phyloP scores from a whole-genome alignment of 2,329 filamentous ascomycete genomes.

The Colletotrichum noveboracense region DNA sequence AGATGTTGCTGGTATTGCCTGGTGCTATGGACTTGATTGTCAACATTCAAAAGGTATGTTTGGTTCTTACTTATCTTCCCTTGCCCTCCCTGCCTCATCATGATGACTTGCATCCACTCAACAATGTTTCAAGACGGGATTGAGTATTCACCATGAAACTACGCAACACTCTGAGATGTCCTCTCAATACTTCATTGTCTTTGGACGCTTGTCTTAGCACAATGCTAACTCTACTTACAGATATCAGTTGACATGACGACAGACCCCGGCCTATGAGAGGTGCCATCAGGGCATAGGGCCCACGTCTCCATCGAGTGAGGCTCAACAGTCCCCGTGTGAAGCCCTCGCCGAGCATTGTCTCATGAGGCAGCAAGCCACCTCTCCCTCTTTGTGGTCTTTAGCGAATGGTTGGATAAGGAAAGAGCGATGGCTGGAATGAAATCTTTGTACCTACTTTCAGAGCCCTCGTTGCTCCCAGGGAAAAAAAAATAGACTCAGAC shows the following conservation, averaged over 20 bases:
- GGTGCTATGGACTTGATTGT: background rate
- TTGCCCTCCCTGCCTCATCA: background rate
- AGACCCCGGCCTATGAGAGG: background rate
- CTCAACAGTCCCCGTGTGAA: background rate
- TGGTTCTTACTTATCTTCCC: background rate
- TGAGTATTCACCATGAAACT: conserved; percentile 38
- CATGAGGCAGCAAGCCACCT: background rate
- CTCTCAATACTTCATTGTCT: background rate
- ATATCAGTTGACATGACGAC: background rate
- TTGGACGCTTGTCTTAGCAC: background rate
- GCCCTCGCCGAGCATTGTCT: background rate
- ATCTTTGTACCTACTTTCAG: background rate
- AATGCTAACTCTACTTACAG: background rate
- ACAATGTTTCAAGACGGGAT: conserved; percentile 46
- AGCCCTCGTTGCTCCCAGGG: background rate
- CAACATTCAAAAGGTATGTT: background rate
- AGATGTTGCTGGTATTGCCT: background rate
- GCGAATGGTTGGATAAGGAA: background rate
- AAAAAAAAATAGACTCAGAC: background rate
- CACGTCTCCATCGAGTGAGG: background rate
- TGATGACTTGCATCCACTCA: conserved; percentile 24
- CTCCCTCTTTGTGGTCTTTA: background rate
- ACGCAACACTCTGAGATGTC: conserved; percentile 9
- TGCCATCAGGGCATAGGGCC: accelerated
- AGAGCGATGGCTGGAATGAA: background rate